These are phyloP conservation scores for Boletales sp. DNA, from an alignment of 768 basidiomycete species.

Conservation along the genomic window DNA sequence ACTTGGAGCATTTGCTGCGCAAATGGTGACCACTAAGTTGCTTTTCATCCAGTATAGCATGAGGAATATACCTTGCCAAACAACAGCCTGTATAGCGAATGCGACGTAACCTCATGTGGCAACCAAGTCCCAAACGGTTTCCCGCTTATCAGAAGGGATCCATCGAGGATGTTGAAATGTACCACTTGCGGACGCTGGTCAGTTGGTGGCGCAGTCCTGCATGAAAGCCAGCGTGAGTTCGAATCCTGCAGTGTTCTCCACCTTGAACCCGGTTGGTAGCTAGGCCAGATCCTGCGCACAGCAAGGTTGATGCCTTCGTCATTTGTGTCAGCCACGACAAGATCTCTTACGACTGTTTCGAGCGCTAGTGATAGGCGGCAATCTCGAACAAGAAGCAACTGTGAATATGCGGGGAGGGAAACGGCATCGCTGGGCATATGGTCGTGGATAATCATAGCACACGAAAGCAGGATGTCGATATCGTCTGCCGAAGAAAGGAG, in stretches of 20 bases:
- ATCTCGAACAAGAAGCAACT: constrained; percentile 29
- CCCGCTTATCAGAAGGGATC: constrained; percentile 40
- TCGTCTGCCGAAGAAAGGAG: constrained; percentile 27
- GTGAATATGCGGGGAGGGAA: constrained; percentile 5
- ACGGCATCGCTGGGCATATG: constrained; percentile 19
- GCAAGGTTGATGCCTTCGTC: constrained; percentile 31
- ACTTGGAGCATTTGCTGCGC: too few relatives aligned
- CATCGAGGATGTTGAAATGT: constrained; percentile 40
- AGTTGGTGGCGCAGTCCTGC: constrained; percentile 14
- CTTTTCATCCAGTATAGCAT: too few relatives aligned
- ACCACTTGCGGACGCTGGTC: constrained; percentile 25
- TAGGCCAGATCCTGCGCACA: constrained; percentile 28
- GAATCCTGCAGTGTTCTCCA: constrained; percentile 23
- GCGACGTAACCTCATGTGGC: constrained; percentile 27
- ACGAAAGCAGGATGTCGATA: constrained; percentile 30
- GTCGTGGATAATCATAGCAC: constrained; percentile 31
- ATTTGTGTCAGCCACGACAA: constrained; percentile 4
- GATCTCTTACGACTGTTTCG: constrained; percentile 13
- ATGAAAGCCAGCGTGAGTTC: constrained; percentile 29
- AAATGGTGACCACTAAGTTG: too few relatives aligned
- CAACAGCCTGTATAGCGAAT: too few relatives aligned
- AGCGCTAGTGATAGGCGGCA: constrained; percentile 30
- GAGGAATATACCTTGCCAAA: too few relatives aligned
- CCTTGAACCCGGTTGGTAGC: constrained; percentile 20
- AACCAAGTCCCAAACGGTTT: constrained; percentile 32